Conservation (phyloP, 352 stramenopile genomes). For the Pythium apleroticum region DNA sequence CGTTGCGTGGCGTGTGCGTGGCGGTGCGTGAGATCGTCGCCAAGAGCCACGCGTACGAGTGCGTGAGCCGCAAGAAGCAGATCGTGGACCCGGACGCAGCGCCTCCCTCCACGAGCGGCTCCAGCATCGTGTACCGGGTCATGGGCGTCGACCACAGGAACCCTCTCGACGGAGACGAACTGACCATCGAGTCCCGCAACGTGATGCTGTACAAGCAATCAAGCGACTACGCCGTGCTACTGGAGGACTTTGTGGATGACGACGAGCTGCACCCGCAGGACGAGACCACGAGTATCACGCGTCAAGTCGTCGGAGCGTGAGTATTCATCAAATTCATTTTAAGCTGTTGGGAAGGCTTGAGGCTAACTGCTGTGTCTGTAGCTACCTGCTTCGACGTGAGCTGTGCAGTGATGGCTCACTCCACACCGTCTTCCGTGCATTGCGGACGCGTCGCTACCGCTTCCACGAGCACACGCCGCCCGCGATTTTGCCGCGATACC, state of each 20-base stretch:
- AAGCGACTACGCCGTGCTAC: constrained; percentile 19
- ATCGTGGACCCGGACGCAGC: constrained; percentile 11
- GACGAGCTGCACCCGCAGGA: constrained; percentile 29
- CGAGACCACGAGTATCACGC: constrained; percentile 24
- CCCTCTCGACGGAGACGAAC: not conserved
- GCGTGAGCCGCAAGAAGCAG: constrained; percentile 17
- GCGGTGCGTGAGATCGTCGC: constrained; percentile 27
- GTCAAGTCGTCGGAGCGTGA: constrained; percentile 10
- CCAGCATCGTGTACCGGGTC: constrained; percentile 6
- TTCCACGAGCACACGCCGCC: constrained; percentile 1
- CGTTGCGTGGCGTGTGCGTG: constrained; percentile 24
- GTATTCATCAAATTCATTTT: not conserved
- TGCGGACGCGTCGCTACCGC: constrained; percentile 10
- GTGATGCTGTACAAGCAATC: constrained; percentile 27
- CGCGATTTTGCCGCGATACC: not conserved
- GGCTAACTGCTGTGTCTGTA: not conserved
- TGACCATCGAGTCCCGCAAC: constrained; percentile 26
- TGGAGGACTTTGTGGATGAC: constrained; percentile 33
- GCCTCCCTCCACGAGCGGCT: not conserved
- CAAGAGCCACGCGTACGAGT: constrained; percentile 27
- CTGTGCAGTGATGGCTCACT: constrained; percentile 2
- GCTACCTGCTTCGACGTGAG: constrained; percentile 15
- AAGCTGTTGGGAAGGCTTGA: no score
- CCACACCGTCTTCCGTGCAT: constrained; percentile 1
- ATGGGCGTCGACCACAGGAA: not conserved